Conservation (phyloP, 139 green algal genomes). For the Pedinophyceae sp. region DNA sequence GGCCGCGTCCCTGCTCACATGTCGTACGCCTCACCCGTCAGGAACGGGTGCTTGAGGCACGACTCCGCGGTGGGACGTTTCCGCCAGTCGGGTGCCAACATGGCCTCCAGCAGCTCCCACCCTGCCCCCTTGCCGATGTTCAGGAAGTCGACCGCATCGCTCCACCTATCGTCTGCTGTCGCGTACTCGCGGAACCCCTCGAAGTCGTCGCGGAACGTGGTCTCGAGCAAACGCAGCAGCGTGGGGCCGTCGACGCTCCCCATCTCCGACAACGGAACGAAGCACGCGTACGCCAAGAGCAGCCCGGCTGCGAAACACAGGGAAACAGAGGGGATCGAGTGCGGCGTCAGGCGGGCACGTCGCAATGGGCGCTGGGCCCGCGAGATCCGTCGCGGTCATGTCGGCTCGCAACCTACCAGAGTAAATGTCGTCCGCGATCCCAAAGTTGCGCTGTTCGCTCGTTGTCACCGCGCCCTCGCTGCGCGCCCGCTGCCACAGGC, state of each 20-base stretch:
- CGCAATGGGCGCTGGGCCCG: too few relatives aligned
- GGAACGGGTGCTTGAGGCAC: constrained; percentile 27
- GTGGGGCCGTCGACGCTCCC: constrained; percentile 32
- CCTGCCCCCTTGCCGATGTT: too few relatives aligned
- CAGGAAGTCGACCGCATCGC: too few relatives aligned
- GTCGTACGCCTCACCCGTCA: constrained; percentile 12
- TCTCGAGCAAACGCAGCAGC: constrained; percentile 26
- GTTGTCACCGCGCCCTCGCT: constrained; percentile 17
- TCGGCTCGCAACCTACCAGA: too few relatives aligned
- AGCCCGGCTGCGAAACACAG: constrained; percentile 29
- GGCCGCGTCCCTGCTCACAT: too few relatives aligned
- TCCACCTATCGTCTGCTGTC: too few relatives aligned
- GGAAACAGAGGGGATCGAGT: too few relatives aligned
- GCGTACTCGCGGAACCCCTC: constrained; percentile 26
- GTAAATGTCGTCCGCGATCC: constrained; percentile 41
- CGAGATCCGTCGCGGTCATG: too few relatives aligned
- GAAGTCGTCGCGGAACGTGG: constrained; percentile 31
- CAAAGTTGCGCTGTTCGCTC: constrained; percentile 25
- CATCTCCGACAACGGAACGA: constrained; percentile 27
- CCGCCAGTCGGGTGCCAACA: constrained; percentile 31
- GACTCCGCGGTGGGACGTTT: constrained; percentile 22
- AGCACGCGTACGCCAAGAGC: constrained; percentile 32
- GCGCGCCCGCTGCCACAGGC: constrained; percentile 23
- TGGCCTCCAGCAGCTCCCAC: too few relatives aligned
- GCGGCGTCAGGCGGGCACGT: too few relatives aligned